phyloP scores from a whole-genome alignment of 1,284 basidiomycete species.

The Cyathus pygmaeus region DNA sequence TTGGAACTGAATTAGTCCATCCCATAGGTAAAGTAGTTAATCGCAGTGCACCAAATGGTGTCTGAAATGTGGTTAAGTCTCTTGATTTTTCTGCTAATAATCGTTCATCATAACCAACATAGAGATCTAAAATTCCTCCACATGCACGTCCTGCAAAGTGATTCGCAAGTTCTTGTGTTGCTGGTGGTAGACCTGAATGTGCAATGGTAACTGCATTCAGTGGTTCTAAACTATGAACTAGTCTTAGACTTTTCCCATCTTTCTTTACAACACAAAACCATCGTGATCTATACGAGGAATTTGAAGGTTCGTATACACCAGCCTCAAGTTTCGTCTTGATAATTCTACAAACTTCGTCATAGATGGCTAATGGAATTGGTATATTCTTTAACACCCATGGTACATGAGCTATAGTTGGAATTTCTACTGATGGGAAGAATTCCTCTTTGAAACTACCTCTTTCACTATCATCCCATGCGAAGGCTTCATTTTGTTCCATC shows the following conservation, averaged over 20 bases:
- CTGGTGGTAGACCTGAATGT: conserved; percentile 17
- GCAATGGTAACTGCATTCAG: conserved; percentile 48
- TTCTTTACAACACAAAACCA: conserved; percentile 57
- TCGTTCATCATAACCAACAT: conserved; percentile 35
- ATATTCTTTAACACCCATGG: conserved; percentile 35
- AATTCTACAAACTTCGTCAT: conserved; percentile 37
- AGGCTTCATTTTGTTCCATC: conserved; percentile 34
- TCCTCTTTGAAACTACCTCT: conserved; percentile 25
- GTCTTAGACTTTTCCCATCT: conserved; percentile 30
- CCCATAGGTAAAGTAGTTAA: conserved; percentile 49
- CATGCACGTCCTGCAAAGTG: conserved; percentile 17
- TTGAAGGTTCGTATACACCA: conserved; percentile 42
- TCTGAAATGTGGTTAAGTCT: conserved; percentile 38
- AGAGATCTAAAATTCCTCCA: conserved; percentile 23
- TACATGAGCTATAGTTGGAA: conserved; percentile 29
- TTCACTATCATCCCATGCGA: conserved; percentile 41
- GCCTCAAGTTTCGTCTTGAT: conserved; percentile 41
- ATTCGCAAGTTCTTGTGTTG: conserved; percentile 11
- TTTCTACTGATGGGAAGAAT: conserved; percentile 15
- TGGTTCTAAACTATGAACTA: conserved; percentile 45
- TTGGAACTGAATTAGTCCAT: conserved; percentile 49
- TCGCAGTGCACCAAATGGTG: conserved; percentile 39
- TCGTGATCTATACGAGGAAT: conserved; percentile 37
- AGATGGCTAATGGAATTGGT: conserved; percentile 27
- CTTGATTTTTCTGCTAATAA: conserved; percentile 20